phyloP scores from a whole-genome alignment of 1,139 yeast species.

The Zygotorulaspora mrakii region DNA sequence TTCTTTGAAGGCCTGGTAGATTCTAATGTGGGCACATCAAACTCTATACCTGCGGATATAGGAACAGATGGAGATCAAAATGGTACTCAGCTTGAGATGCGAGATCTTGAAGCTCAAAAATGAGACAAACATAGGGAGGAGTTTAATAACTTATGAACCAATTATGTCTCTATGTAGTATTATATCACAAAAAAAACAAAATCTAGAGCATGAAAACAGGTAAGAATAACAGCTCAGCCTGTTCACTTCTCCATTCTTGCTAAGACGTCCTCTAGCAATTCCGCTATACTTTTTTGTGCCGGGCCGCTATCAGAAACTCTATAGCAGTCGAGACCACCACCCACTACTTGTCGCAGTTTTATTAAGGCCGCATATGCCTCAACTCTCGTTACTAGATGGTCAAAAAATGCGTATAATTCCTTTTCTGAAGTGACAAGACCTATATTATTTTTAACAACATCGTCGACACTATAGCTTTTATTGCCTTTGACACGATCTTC shows the following conservation, averaged over 20 bases:
- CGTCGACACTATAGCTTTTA: constrained; percentile 20
- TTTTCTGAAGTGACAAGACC: constrained; percentile 23
- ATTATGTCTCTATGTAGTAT: constrained; percentile 3
- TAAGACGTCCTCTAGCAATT: constrained; percentile 13
- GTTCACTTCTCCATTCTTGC: constrained; percentile 5
- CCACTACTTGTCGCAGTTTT: constrained; percentile 29
- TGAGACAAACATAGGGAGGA: constrained; percentile 1
- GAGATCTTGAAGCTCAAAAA: constrained; percentile 34
- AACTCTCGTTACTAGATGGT: constrained; percentile 34
- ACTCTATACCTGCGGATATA: constrained; percentile 7
- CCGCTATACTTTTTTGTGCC: constrained; percentile 22
- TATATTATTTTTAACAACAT: constrained; percentile 20
- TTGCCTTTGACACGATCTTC: constrained; percentile 13
- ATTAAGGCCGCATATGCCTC: constrained; percentile 31
- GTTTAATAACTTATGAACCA: constrained; percentile 3
- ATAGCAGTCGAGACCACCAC: constrained; percentile 23
- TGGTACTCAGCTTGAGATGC: constrained; percentile 26
- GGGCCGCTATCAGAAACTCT: constrained; percentile 15
- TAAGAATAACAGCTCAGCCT: not conserved
- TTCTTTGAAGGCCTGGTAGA: constrained; percentile 81
- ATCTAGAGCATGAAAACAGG: not conserved
- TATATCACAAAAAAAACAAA: not conserved
- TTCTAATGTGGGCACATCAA: constrained; percentile 33
- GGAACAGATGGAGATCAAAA: constrained; percentile 7
- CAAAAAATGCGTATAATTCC: constrained; percentile 31